Conservation (phyloP, 2,329 filamentous ascomycete species). For the Fusarium abutilonis region DNA sequence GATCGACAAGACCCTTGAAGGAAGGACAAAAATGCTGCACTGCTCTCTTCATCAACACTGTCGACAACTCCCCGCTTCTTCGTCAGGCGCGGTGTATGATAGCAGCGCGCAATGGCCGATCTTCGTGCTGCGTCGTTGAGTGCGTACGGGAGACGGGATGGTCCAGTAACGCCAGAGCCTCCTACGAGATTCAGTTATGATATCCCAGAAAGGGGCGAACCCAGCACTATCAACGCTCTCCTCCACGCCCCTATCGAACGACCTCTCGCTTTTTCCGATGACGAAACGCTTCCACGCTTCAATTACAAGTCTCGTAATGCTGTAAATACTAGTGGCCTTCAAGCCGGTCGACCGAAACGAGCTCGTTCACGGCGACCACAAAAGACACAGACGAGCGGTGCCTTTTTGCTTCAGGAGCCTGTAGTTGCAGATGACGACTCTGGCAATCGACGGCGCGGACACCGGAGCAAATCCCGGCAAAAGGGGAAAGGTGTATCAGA, state of each 20-base stretch:
- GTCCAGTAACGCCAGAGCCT: conserved; percentile 41
- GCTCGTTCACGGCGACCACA: conserved; percentile 46
- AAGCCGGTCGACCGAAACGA: conserved; percentile 42
- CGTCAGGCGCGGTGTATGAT: conserved; percentile 39
- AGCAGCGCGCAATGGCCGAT: conserved; percentile 43
- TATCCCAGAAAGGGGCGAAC: conserved; percentile 38
- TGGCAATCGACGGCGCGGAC: conserved; percentile 45
- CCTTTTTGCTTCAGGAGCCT: conserved; percentile 62
- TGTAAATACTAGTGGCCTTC: conserved; percentile 26
- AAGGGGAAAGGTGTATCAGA: conserved; percentile 38
- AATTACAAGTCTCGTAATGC: conserved; percentile 33
- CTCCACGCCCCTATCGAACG: conserved; percentile 40
- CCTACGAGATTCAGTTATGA: conserved; percentile 45
- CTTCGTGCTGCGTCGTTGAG: conserved; percentile 38
- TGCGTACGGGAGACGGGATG: conserved; percentile 42
- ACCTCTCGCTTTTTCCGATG: conserved; percentile 44
- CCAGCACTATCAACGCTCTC: conserved; percentile 41
- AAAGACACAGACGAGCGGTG: conserved; percentile 59
- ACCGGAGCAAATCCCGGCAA: conserved; percentile 39
- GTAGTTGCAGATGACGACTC: conserved; percentile 49
- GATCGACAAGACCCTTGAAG: conserved; percentile 37
- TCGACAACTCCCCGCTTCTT: conserved; percentile 33
- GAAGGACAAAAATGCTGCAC: conserved; percentile 40
- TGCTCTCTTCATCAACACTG: conserved; percentile 30
- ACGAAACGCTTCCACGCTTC: conserved; percentile 43